Evolutionary conservation across 139 green algal species (phyloP), one percentile per base, ranked within the genome.

Genomic region (Zygnema cylindricum): DNA sequence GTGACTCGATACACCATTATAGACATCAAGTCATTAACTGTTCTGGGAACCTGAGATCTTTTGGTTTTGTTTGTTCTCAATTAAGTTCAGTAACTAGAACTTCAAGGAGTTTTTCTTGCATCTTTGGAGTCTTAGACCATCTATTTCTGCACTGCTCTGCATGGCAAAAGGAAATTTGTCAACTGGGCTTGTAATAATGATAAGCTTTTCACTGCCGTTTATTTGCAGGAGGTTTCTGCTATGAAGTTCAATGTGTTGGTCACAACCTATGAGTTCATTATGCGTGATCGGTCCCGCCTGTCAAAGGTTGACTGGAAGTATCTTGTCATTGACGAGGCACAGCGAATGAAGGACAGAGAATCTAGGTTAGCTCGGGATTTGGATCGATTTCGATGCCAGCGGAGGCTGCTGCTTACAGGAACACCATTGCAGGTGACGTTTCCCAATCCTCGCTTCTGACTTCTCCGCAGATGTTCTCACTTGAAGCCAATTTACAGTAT

Each of bases 341-440:
- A 99, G 89, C 94, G 98, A 85, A 99, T 99, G 93, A 99, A 99
- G 94, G 99, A 99, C 90, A 97, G 99, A 86, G 99, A 99, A 92
- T 97, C 93, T 36, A 93, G 96, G 11, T 95, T 99, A 0, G 96
- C 94, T 41, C 94, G 92, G 93, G 93, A 95, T 23, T 95, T 99
- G 55, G 94, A 96, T 55, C 95, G 95, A 88, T 93, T 98, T 69
- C 88, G 90, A 78, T 97, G 96, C 84, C 98, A 98, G 93, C 98
- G 98, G 95, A 95, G 96, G 43, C 94, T 99, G 91, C 95, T 99
- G 57, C 98, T 99, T 93, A 99, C 98, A 0, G 97, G 97, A 71
- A 99, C 97, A 35, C 97, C 97, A 33, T 95, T 99, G 82, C 87
- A 90, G 86, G 88, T 92, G 33, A 30, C 36, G 2, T 30, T 36